Percentiles rank a stretch among this genome's conserved stretches.
These are phyloP conservation scores for Cladophialophora immunda DNA, from an alignment of 2,329 filamentous ascomycete genomes.

Conservation along the genomic window DNA sequence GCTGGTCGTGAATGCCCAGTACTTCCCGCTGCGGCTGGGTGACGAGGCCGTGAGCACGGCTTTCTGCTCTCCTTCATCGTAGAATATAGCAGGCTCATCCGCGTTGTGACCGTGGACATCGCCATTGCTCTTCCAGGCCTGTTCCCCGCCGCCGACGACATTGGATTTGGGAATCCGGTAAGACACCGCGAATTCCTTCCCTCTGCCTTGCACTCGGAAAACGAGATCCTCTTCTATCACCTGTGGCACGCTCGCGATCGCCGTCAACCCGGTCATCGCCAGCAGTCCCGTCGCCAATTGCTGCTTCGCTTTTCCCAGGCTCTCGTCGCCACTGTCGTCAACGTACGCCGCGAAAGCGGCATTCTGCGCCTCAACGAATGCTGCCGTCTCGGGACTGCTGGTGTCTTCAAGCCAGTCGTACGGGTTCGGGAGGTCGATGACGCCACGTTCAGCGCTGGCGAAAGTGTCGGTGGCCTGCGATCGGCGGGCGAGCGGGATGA, in stretches of 20 bases:
- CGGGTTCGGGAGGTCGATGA: constrained; percentile 15
- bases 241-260: constrained; percentile 1
- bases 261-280: constrained; percentile 7
- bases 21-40: constrained; percentile 13
- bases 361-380: constrained; percentile 22
- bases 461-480: constrained; percentile 5
- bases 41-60: constrained; percentile 19
- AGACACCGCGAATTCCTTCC: too few relatives aligned
- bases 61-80: constrained; percentile 13
- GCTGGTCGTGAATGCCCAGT: constrained; percentile 27
- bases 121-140: too few relatives aligned
- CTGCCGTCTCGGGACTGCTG: constrained; percentile 8
- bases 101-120: too few relatives aligned
- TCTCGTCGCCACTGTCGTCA: constrained; percentile 3
- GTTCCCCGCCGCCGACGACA: too few relatives aligned
- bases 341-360: constrained; percentile 6
- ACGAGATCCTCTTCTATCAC: not conserved
- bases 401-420: constrained; percentile 25
- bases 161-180: too few relatives aligned
- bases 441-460: constrained; percentile 7
- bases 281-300: not conserved
- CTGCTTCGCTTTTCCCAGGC: constrained; percentile 10
- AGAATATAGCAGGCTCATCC: not conserved
- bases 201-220: constrained; percentile 2
- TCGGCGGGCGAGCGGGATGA: constrained; percentile 18